A percentile compares a stretch with the other conserved stretches of the same genome.
phyloP scores from a whole-genome alignment of 2,329 filamentous ascomycete species.

The Talaromyces pinophilus region DNA sequence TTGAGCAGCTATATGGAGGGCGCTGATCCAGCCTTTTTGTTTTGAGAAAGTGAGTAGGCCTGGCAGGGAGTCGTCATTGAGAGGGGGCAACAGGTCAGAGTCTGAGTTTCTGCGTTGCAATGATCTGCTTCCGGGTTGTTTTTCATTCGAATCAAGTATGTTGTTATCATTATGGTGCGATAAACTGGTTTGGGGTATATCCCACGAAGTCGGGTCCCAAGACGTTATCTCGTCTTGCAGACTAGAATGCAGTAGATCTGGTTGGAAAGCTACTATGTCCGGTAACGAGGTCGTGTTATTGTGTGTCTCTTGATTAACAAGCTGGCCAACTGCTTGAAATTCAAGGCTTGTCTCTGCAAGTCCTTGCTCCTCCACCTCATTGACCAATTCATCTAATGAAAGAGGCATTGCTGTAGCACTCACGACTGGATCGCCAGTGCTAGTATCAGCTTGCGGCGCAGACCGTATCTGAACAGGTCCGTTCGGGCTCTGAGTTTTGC shows the following conservation, averaged over 20 bases:
- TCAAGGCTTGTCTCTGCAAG: background rate
- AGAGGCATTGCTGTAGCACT: background rate
- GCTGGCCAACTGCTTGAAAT: background rate
- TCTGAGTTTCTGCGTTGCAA: background rate
- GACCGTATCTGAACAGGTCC: background rate
- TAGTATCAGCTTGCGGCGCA: background rate
- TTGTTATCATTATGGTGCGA: background rate
- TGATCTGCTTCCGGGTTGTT: background rate
- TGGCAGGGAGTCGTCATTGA: background rate
- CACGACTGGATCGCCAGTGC: background rate
- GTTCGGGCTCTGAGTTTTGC: background rate
- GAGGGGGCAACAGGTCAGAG: background rate
- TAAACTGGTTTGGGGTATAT: background rate
- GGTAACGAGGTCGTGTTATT: background rate
- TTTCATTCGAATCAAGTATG: background rate
- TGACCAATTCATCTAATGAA: background rate
- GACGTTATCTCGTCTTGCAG: background rate
- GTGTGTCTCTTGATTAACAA: background rate
- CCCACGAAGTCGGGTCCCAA: slow-evolving; percentile 1
- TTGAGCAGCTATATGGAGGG: slow-evolving; percentile 14
- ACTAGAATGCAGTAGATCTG: background rate
- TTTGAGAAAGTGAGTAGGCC: background rate
- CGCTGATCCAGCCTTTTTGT: slow-evolving; percentile 2
- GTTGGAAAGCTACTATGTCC: background rate
- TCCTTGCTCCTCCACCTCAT: background rate